Percentiles rank a stretch among this genome's conserved stretches.
phyloP scores from a whole-genome alignment of 345 rosid genomes.

The Hypericum androsaemum region DNA sequence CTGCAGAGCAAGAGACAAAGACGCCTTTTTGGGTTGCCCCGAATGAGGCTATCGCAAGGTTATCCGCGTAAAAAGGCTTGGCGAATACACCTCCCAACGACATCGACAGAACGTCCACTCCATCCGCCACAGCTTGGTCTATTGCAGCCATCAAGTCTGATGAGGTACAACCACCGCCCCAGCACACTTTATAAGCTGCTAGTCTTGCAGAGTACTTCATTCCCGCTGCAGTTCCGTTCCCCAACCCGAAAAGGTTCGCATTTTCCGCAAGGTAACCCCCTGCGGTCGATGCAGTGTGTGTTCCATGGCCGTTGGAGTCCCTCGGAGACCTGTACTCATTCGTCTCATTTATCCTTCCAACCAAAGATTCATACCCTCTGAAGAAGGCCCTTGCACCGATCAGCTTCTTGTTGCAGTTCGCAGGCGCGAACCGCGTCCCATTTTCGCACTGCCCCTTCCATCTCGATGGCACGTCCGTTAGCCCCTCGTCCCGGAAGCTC shows the following conservation, averaged over 20 bases:
- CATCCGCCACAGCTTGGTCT: slow-evolving; percentile 55
- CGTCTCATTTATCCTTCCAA: slow-evolving; percentile 41
- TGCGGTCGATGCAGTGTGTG: slow-evolving; percentile 83
- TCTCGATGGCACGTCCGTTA: slow-evolving; percentile 43
- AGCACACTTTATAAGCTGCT: slow-evolving; percentile 66
- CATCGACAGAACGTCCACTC: slow-evolving; percentile 68
- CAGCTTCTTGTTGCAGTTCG: slow-evolving; percentile 59
- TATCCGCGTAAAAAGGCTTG: slow-evolving; percentile 47
- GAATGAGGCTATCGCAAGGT: slow-evolving; percentile 46
- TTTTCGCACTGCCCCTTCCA: slow-evolving; percentile 70
- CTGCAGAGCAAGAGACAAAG: slow-evolving; percentile 74
- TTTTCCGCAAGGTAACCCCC: slow-evolving; percentile 37
- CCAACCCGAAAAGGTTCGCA: slow-evolving; percentile 47
- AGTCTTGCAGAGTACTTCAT: slow-evolving; percentile 61
- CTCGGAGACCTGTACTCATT: slow-evolving; percentile 53
- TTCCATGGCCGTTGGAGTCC: slow-evolving; percentile 72
- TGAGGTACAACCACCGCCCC: slow-evolving; percentile 50
- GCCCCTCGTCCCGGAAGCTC: slow-evolving; percentile 50
- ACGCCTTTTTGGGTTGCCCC: slow-evolving; percentile 47
- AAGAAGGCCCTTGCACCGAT: slow-evolving; percentile 61
- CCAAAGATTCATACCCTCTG: slow-evolving; percentile 44
- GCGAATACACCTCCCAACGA: slow-evolving; percentile 46
- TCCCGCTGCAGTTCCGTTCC: slow-evolving; percentile 51
- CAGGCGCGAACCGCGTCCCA: slow-evolving; percentile 50
- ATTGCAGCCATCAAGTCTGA: slow-evolving; percentile 62